These are phyloP conservation scores for Mollisiaceae sp. DNA, from an alignment of 2,329 filamentous ascomycete genomes.

Conservation along the genomic window DNA sequence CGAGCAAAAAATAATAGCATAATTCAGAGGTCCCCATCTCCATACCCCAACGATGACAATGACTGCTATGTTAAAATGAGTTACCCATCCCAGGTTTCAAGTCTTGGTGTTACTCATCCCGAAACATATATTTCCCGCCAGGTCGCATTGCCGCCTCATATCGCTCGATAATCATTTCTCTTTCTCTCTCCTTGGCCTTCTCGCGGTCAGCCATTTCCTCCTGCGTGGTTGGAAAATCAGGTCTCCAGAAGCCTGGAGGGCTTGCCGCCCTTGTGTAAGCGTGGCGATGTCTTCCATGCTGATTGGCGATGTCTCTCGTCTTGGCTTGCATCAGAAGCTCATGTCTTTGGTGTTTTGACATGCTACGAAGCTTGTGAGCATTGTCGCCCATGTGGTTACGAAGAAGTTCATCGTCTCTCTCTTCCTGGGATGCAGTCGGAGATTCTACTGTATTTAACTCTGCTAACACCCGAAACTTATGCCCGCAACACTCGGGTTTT, in stretches of 20 bases:
- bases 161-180: slow-evolving; percentile 70
- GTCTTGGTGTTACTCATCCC: slow-evolving; percentile 63
- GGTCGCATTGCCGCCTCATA: slow-evolving; percentile 81
- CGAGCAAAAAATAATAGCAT: not conserved
- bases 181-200: slow-evolving; percentile 67
- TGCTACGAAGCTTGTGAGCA: slow-evolving; percentile 60
- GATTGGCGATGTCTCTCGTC: slow-evolving; percentile 73
- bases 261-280: slow-evolving; percentile 72
- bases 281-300: slow-evolving; percentile 78
- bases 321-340: slow-evolving; percentile 77
- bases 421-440: slow-evolving; percentile 37
- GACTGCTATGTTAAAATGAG: not conserved
- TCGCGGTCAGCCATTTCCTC: slow-evolving; percentile 70
- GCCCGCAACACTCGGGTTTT: slow-evolving; percentile 59
- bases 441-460: slow-evolving; percentile 30
- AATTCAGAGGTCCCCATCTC: not conserved
- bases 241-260: slow-evolving; percentile 89
- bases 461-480: slow-evolving; percentile 41
- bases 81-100: not conserved
- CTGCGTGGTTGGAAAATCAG: slow-evolving; percentile 89
- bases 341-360: slow-evolving; percentile 65
- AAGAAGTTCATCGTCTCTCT: slow-evolving; percentile 55
- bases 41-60: not conserved
- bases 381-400: slow-evolving; percentile 61
- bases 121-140: slow-evolving; percentile 79